Conservation (phyloP, 208 protist species). For the Acanthamoeba castellanii region DNA sequence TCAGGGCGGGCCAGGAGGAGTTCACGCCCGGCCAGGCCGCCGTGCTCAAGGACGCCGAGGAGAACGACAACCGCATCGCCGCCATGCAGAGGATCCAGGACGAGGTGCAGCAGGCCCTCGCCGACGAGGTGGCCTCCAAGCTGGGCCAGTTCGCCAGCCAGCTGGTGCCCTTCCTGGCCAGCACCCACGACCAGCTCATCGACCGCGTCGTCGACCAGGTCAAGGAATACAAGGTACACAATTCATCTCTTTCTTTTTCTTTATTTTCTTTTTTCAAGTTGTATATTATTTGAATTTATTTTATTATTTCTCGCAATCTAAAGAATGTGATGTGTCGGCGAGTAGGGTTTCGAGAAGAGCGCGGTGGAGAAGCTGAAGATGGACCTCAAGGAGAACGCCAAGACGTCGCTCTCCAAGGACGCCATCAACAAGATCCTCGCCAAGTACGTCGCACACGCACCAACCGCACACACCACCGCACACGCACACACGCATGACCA, state of each 20-base stretch:
- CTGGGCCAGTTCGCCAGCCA: slow-evolving; percentile 56
- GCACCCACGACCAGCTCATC: slow-evolving; percentile 70
- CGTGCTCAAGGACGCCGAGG: slow-evolving; percentile 68
- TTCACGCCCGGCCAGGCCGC: slow-evolving; percentile 5
- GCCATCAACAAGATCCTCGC: slow-evolving; percentile 58
- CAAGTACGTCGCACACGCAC: neutral
- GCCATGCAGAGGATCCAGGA: slow-evolving; percentile 60
- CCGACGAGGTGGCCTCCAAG: slow-evolving; percentile 56
- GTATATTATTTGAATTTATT: neutral
- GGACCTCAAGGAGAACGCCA: slow-evolving; percentile 27
- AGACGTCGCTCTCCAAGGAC: slow-evolving; percentile 5
- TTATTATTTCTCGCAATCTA: neutral
- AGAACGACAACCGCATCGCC: slow-evolving; percentile 60
- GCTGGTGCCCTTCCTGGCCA: slow-evolving; percentile 64
- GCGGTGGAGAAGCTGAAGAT: slow-evolving; percentile 18
- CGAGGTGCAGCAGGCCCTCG: slow-evolving; percentile 26
- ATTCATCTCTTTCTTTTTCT: neutral
- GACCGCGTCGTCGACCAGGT: slow-evolving; percentile 37
- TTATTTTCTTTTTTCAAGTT: neutral
- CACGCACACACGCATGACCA: too few species aligned
- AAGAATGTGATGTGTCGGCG: neutral
- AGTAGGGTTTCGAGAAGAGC: neutral
- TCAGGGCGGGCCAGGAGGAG: slow-evolving; percentile 23
- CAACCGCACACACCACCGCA: too few species aligned
- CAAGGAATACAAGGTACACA: neutral